phyloP scores from a whole-genome alignment of 2,329 filamentous ascomycete species.

The Cercospora brassicicola region DNA sequence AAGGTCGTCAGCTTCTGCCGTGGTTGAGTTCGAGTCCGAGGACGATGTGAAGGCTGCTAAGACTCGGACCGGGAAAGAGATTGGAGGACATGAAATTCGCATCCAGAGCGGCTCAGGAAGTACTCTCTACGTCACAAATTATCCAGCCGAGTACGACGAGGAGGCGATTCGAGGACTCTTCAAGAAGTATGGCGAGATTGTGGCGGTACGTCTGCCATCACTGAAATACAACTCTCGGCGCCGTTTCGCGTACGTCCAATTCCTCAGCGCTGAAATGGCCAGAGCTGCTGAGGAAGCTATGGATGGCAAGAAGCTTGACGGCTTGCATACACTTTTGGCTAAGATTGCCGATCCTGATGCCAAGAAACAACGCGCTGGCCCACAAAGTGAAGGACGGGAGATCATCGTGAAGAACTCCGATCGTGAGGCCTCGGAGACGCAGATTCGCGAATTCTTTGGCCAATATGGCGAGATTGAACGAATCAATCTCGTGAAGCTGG shows the following conservation, averaged over 20 bases:
- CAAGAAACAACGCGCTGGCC: conserved; percentile 76
- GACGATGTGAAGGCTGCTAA: conserved; percentile 81
- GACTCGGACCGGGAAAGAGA: conserved; percentile 76
- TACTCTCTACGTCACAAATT: conserved; percentile 89
- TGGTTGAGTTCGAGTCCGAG: conserved; percentile 79
- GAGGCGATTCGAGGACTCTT: conserved; percentile 68
- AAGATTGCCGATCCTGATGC: conserved; percentile 81
- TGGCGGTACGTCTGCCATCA: conserved; percentile 85
- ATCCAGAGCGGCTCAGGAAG: conserved; percentile 74
- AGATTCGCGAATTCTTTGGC: conserved; percentile 69
- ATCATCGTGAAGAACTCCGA: conserved; percentile 81
- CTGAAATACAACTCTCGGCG: conserved; percentile 85
- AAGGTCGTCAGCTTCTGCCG: conserved; percentile 64
- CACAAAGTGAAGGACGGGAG: conserved; percentile 83
- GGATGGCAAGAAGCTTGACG: conserved; percentile 68
- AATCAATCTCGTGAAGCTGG: conserved; percentile 68
- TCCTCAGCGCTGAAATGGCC: conserved; percentile 67
- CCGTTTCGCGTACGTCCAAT: conserved; percentile 96
- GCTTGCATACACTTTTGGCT: conserved; percentile 66
- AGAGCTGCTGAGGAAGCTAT: conserved; percentile 67
- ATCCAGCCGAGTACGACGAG: conserved; percentile 74
- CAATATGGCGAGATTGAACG: conserved; percentile 74
- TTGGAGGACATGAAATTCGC: conserved; percentile 70
- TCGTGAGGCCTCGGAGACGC: conserved; percentile 68
- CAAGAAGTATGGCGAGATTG: conserved; percentile 72